Evolutionary conservation across 192 early-diverging fungal species (phyloP).

Genomic region (Backusella australiensis): DNA sequence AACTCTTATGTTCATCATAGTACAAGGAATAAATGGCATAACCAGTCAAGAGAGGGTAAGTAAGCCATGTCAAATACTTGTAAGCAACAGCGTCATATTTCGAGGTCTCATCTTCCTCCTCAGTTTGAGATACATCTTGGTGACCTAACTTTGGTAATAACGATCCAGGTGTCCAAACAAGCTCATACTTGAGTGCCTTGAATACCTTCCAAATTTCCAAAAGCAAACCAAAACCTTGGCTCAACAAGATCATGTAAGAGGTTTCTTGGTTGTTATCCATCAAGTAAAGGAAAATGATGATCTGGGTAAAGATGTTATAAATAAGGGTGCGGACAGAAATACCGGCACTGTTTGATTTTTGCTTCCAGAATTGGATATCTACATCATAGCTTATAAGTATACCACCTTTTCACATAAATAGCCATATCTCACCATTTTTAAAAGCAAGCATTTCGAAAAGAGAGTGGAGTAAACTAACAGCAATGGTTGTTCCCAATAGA

Average conservation of each 20-base stretch:
- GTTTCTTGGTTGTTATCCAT: slow-evolving; percentile 83
- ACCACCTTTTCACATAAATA: slow-evolving; percentile 1
- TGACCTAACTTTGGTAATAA: slow-evolving; percentile 24
- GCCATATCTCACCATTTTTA: slow-evolving; percentile 72
- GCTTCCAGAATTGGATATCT: slow-evolving; percentile 91
- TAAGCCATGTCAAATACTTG: slow-evolving; percentile 74
- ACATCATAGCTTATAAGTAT: slow-evolving; percentile 13
- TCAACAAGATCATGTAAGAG: slow-evolving; percentile 81
- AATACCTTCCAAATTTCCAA: slow-evolving; percentile 94
- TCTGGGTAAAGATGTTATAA: slow-evolving; percentile 77
- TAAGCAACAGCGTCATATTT: slow-evolving; percentile 78
- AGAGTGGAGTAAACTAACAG: slow-evolving; percentile 77
- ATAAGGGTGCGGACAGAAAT: slow-evolving; percentile 81
- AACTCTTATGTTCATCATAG: slow-evolving; percentile 87
- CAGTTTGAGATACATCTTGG: slow-evolving; percentile 35
- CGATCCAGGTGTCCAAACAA: slow-evolving; percentile 25
- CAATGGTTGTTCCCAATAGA: slow-evolving; percentile 71
- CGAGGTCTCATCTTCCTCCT: slow-evolving; percentile 55
- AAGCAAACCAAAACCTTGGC: slow-evolving; percentile 73
- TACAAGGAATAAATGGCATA: slow-evolving; percentile 82
- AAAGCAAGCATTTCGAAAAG: slow-evolving; percentile 92
- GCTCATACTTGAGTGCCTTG: slow-evolving; percentile 74
- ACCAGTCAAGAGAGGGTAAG: slow-evolving; percentile 72
- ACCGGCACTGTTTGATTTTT: slow-evolving; percentile 77
- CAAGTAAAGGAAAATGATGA: slow-evolving; percentile 86